Conservation (phyloP, 2,329 filamentous ascomycete genomes). For the Fusarium sp. region DNA sequence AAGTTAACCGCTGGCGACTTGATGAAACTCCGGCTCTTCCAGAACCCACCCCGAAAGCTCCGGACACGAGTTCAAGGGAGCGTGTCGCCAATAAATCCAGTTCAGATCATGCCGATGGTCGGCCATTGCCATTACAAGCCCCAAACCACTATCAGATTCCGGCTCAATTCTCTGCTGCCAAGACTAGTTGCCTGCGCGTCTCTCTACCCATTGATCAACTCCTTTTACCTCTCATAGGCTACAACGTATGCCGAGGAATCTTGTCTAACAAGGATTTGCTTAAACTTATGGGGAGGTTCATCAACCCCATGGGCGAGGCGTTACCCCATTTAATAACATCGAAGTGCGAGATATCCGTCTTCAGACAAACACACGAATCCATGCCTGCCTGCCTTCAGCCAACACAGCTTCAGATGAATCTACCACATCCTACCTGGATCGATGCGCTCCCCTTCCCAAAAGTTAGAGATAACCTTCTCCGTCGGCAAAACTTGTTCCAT, state of each 20-base stretch:
- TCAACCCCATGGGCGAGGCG: neutral
- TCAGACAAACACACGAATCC: neutral
- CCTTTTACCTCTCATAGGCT: constrained; percentile 20
- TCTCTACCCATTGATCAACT: constrained; percentile 15
- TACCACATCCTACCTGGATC: constrained; percentile 27
- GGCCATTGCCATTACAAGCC: neutral
- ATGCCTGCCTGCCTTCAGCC: constrained; percentile 20
- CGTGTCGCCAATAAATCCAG: neutral
- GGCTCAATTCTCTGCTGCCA: too few relatives aligned
- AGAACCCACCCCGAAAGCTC: neutral
- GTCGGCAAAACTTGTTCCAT: constrained; percentile 10
- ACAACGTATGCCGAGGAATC: constrained; percentile 28
- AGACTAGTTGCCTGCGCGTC: neutral
- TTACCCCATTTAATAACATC: neutral
- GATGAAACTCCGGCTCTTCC: neutral
- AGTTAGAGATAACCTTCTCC: constrained; percentile 30
- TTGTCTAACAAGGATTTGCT: constrained; percentile 21
- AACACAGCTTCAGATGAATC: constrained; percentile 35
- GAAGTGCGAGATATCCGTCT: neutral
- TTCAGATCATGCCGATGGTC: too few relatives aligned
- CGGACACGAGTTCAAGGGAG: neutral
- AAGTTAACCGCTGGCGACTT: constrained; percentile 27
- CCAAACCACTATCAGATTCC: neutral
- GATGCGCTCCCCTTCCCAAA: constrained; percentile 25
- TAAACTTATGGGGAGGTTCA: neutral